Percentiles rank a stretch among this genome's conserved stretches.
These are phyloP conservation scores for Pseudogymnoascus sp. DNA, from an alignment of 2,329 filamentous ascomycete species.

Conservation along the genomic window DNA sequence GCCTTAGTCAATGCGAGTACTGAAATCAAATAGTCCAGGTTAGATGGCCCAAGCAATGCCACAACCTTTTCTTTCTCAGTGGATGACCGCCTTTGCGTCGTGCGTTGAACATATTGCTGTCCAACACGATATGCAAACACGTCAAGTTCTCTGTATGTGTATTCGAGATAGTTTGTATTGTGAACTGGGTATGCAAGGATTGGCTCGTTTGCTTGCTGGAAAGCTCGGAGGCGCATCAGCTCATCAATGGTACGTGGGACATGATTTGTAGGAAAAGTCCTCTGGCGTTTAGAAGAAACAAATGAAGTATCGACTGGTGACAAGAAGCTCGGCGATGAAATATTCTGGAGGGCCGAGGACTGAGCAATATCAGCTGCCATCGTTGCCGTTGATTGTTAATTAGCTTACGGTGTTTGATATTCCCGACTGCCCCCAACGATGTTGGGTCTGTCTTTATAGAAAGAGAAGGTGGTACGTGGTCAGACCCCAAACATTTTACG, in stretches of 20 bases:
- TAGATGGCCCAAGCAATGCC: constrained; percentile 39
- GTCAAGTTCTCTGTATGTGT: constrained; percentile 14
- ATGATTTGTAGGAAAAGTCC: not conserved
- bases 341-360: not conserved
- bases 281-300: not conserved
- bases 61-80: constrained; percentile 31
- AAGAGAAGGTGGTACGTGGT: not conserved
- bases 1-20: constrained; percentile 43
- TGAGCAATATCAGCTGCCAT: not conserved
- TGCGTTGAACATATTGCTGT: constrained; percentile 8
- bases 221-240: constrained; percentile 14
- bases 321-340: not conserved
- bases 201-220: constrained; percentile 7
- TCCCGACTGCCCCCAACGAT: not conserved
- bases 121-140: constrained; percentile 13
- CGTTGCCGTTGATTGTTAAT: not conserved
- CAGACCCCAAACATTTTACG: not conserved
- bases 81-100: constrained; percentile 14
- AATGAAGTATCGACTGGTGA: not conserved
- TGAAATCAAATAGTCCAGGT: constrained; percentile 43
- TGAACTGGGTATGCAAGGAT: constrained; percentile 13
- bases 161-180: constrained; percentile 15
- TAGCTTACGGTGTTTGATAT: not conserved
- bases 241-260: constrained; percentile 15
- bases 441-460: not conserved